These are phyloP conservation scores for Trebouxia sp. DNA, from an alignment of 139 green algal genomes.

Conservation along the genomic window DNA sequence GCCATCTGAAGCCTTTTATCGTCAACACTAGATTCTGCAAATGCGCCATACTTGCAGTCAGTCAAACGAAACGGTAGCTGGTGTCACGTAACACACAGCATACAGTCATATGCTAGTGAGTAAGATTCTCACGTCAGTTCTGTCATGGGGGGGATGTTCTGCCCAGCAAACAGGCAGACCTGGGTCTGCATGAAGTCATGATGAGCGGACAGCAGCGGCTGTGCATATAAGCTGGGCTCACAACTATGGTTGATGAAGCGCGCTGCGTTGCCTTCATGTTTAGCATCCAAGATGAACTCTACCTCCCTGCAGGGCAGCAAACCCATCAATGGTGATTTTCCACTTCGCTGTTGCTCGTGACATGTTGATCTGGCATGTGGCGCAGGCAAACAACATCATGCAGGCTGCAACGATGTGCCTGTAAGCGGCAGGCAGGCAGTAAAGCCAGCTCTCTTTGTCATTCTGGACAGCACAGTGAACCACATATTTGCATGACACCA, in stretches of 20 bases:
- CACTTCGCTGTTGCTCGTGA: too few relatives aligned
- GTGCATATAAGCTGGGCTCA: constrained; percentile 59
- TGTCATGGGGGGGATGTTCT: constrained; percentile 23
- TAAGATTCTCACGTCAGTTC: constrained; percentile 17
- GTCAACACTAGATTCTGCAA: too few relatives aligned
- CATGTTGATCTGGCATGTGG: too few relatives aligned
- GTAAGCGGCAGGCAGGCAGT: too few relatives aligned
- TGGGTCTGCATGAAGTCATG: not conserved
- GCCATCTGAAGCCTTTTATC: too few relatives aligned
- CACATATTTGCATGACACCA: too few relatives aligned
- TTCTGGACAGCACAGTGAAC: too few relatives aligned
- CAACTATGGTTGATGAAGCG: constrained; percentile 81
- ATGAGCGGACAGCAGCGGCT: constrained; percentile 50
- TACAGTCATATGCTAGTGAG: not conserved
- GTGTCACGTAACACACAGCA: not conserved
- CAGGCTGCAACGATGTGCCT: too few relatives aligned
- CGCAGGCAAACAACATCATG: too few relatives aligned
- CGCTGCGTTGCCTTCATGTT: constrained; percentile 53
- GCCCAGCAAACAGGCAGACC: constrained; percentile 20
- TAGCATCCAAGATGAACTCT: not conserved
- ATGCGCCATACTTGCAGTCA: not conserved
- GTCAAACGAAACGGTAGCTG: not conserved
- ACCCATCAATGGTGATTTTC: too few relatives aligned
- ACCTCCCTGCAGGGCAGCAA: not conserved
- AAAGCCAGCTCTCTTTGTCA: too few relatives aligned